phyloP scores from a whole-genome alignment of 2,329 filamentous ascomycete genomes.

The Diaporthe capsici region DNA sequence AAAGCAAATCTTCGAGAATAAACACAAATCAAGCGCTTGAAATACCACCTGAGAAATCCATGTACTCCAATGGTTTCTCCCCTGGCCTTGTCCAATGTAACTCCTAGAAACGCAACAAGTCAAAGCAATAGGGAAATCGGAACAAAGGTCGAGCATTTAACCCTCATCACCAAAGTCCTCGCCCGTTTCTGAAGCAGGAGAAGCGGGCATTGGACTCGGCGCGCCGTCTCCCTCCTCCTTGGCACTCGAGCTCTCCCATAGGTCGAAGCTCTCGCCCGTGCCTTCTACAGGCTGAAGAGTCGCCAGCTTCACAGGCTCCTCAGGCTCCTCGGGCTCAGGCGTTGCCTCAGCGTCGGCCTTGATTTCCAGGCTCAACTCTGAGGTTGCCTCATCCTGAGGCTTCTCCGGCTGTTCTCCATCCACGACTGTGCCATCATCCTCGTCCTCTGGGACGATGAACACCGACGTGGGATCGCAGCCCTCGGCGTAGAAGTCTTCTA shows the following conservation, averaged over 20 bases:
- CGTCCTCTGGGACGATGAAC: conserved; percentile 74
- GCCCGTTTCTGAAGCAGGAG: conserved; percentile 33
- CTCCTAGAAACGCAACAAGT: conserved; percentile 12
- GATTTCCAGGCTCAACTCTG: conserved; percentile 49
- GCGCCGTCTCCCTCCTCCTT: conserved; percentile 66
- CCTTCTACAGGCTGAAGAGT: conserved; percentile 70
- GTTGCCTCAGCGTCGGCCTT: conserved; percentile 43
- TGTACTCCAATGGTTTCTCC: neutral
- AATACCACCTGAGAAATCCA: conserved; percentile 1
- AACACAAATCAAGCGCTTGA: conserved; percentile 29
- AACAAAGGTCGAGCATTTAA: neutral
- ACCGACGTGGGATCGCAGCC: conserved; percentile 75
- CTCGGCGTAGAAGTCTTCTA: conserved; percentile 76
- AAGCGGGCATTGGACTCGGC: conserved; percentile 36
- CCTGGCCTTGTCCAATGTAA: conserved; percentile 2
- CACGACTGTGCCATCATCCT: conserved; percentile 57
- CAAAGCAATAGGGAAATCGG: neutral
- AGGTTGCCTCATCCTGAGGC: conserved; percentile 36
- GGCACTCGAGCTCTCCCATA: conserved; percentile 79
- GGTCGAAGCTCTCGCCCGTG: conserved; percentile 72
- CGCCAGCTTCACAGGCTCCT: conserved; percentile 56
- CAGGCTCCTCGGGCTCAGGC: neutral
- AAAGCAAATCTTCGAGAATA: conserved; percentile 8
- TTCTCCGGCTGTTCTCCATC: conserved; percentile 34
- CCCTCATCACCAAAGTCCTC: conserved; percentile 27